These are phyloP conservation scores for Pyricularia sp. DNA, from an alignment of 2,329 filamentous ascomycete genomes.

Conservation along the genomic window DNA sequence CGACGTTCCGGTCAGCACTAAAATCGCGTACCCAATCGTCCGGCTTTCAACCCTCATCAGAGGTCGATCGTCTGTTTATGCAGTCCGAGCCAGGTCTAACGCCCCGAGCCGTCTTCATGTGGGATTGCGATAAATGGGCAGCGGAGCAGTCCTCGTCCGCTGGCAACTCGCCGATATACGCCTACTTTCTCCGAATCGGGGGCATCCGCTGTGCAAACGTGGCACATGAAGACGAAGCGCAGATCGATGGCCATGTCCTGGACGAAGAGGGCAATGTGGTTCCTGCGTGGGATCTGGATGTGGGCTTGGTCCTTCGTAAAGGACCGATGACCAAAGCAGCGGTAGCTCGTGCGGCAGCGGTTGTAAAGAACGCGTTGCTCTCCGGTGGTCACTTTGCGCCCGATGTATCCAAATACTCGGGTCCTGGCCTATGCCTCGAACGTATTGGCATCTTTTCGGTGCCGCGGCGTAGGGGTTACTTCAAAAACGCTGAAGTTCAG, in stretches of 20 bases:
- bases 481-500: neutral
- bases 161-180: slow-evolving; percentile 1
- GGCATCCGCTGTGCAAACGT: neutral
- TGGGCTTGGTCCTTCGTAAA: slow-evolving; percentile 1
- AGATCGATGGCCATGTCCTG: neutral
- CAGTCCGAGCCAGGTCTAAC: neutral
- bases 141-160: neutral
- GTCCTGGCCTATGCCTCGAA: neutral
- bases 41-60: neutral
- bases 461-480: neutral
- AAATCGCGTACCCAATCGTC: neutral
- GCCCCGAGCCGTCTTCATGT: slow-evolving; percentile 2
- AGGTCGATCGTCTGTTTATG: neutral
- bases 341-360: neutral
- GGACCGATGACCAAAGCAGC: neutral
- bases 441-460: slow-evolving; percentile 4
- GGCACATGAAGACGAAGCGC: neutral
- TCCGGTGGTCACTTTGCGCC: neutral
- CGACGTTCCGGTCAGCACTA: neutral
- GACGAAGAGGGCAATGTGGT: neutral
- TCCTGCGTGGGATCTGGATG: neutral
- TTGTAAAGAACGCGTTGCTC: neutral
- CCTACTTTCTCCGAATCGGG: slow-evolving; percentile 4
- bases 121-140: slow-evolving; percentile 5
- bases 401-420: neutral